These are phyloP conservation scores for Gaultheria prostrata DNA, from an alignment of 148 eudicot genomes.

Conservation along the genomic window DNA sequence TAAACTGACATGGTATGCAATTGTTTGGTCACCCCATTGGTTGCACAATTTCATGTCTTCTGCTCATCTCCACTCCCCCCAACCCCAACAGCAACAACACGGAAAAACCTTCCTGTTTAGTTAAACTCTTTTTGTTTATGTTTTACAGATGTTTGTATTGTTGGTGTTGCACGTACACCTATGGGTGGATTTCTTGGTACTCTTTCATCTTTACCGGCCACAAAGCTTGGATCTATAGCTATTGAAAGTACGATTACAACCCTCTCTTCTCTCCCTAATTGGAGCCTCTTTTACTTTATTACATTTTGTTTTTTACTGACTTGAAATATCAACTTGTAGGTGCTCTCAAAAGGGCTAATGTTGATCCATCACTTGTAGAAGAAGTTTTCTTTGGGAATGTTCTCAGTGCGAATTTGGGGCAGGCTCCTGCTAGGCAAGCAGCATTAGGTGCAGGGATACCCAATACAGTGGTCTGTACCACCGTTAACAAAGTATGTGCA, in stretches of 20 bases:
- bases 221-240: slow-evolving; percentile 88
- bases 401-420: slow-evolving; percentile 91
- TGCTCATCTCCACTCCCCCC: too few relatives aligned
- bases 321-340: slow-evolving; percentile 39
- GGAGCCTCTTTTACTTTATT: background rate
- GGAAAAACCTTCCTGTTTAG: too few relatives aligned
- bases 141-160: slow-evolving; percentile 85
- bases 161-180: slow-evolving; percentile 98
- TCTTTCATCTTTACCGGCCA: slow-evolving; percentile 80
- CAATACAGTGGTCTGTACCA: slow-evolving; percentile 76
- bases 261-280: slow-evolving; percentile 1
- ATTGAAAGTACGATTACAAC: slow-evolving; percentile 55
- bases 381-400: slow-evolving; percentile 97
- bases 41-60: too few relatives aligned
- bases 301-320: slow-evolving; percentile 1
- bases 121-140: background rate
- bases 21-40: too few relatives aligned
- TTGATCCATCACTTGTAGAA: slow-evolving; percentile 95
- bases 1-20: too few relatives aligned
- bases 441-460: slow-evolving; percentile 96
- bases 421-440: slow-evolving; percentile 98
- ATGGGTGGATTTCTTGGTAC: slow-evolving; percentile 95
- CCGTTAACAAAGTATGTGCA: slow-evolving; percentile 96
- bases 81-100: too few relatives aligned
- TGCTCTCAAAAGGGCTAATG: slow-evolving; percentile 85